Percentiles rank a stretch among this genome's conserved stretches.
Conservation (phyloP, 2,329 filamentous ascomycete species). For the Drechmeria coniospora region DNA sequence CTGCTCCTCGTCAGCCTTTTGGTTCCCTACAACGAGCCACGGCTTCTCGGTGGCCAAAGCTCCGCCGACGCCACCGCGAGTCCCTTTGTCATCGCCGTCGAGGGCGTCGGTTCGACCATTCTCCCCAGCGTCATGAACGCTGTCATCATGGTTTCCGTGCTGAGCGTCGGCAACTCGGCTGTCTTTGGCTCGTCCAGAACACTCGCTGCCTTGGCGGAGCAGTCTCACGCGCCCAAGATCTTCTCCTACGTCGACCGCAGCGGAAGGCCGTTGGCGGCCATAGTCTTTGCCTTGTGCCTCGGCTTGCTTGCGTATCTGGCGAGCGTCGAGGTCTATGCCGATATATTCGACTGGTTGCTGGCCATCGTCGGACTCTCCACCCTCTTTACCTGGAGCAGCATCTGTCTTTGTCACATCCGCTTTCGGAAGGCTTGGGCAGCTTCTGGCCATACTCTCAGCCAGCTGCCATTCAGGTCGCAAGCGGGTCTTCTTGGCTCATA, state of each 20-base stretch:
- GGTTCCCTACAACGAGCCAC: constrained; percentile 7
- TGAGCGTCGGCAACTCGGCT: constrained; percentile 60
- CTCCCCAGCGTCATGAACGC: constrained; percentile 21
- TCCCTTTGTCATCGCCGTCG: constrained; percentile 5
- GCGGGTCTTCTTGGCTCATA: constrained; percentile 59
- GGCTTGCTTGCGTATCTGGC: constrained; percentile 59
- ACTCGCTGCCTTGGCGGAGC: constrained; percentile 64
- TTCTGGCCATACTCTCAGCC: constrained; percentile 45
- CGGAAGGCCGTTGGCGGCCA: constrained; percentile 58
- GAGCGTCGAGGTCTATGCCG: constrained; percentile 38
- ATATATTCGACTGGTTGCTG: constrained; percentile 65
- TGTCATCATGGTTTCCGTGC: constrained; percentile 41
- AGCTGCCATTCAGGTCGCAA: constrained; percentile 61
- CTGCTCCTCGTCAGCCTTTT: constrained; percentile 10
- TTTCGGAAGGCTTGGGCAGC: constrained; percentile 36
- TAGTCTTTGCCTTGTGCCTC: constrained; percentile 44
- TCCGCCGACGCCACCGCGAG: constrained; percentile 2
- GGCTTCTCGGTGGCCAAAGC: constrained; percentile 4
- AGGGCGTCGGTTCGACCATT: constrained; percentile 3
- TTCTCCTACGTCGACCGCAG: constrained; percentile 53
- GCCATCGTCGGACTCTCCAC: constrained; percentile 53
- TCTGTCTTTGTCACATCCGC: constrained; percentile 68
- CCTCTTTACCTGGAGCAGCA: constrained; percentile 60
- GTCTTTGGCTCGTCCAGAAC: constrained; percentile 81
- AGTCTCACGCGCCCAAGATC: constrained; percentile 42